phyloP scores from a whole-genome alignment of 2,329 filamentous ascomycete genomes.

The Pseudogymnoascus destructans region DNA sequence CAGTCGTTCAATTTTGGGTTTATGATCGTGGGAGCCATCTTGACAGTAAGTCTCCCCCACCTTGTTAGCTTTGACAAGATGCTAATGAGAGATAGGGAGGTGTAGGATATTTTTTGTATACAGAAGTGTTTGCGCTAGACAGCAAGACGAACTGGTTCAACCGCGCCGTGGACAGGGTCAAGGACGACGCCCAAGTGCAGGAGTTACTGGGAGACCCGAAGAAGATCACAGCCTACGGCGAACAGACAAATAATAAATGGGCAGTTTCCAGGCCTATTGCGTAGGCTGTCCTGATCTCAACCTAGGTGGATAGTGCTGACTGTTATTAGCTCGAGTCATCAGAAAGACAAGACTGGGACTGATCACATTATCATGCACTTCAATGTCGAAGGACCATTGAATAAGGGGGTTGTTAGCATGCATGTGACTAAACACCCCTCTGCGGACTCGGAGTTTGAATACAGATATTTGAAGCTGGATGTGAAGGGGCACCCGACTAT shows the following conservation, averaged over 20 bases:
- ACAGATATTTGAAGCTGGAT: slow-evolving; percentile 69
- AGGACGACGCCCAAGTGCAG: slow-evolving; percentile 55
- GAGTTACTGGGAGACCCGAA: slow-evolving; percentile 61
- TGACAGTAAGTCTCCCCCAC: slow-evolving; percentile 47
- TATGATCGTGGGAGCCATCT: slow-evolving; percentile 57
- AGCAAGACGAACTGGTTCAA: slow-evolving; percentile 85
- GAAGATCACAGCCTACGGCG: slow-evolving; percentile 69
- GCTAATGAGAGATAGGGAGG: slow-evolving; percentile 40
- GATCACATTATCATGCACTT: slow-evolving; percentile 81
- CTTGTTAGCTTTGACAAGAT: slow-evolving; percentile 2
- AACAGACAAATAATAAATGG: slow-evolving; percentile 73
- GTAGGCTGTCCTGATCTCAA: slow-evolving; percentile 28
- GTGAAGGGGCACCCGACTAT: slow-evolving; percentile 56
- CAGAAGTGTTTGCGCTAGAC: slow-evolving; percentile 71
- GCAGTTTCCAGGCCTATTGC: slow-evolving; percentile 49
- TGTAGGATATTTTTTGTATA: slow-evolving; percentile 67
- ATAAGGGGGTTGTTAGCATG: slow-evolving; percentile 59
- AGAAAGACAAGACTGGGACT: slow-evolving; percentile 59
- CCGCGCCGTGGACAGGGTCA: slow-evolving; percentile 68
- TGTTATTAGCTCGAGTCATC: slow-evolving; percentile 44
- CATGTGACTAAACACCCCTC: slow-evolving; percentile 61
- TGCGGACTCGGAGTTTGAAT: slow-evolving; percentile 62
- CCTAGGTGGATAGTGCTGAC: slow-evolving; percentile 23
- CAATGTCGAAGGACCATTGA: slow-evolving; percentile 66
- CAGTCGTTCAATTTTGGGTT: slow-evolving; percentile 81